Conservation (phyloP, 208 protist species). For the Trypanosoma lewisi region DNA sequence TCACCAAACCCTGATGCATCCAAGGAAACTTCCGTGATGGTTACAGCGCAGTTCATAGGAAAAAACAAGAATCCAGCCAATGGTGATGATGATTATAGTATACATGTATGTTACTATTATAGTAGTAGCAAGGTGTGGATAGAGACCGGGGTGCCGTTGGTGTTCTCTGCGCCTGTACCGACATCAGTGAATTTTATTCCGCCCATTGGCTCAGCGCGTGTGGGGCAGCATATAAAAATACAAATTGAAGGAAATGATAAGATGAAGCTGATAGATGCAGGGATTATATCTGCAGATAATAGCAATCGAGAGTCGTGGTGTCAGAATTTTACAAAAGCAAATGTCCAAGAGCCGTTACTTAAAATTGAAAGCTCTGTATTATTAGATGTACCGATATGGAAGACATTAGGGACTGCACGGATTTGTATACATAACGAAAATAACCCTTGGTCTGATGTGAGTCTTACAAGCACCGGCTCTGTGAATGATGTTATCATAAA, state of each 20-base stretch:
- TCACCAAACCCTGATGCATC: slow-evolving; percentile 23
- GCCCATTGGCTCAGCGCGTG: slow-evolving; percentile 39
- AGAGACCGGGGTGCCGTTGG: slow-evolving; percentile 51
- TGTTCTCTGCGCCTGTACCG: slow-evolving; percentile 45
- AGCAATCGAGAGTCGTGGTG: slow-evolving; percentile 70
- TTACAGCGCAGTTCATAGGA: slow-evolving; percentile 78
- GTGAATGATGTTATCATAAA: slow-evolving; percentile 34
- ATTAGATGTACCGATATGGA: slow-evolving; percentile 72
- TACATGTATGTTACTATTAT: no score
- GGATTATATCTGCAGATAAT: slow-evolving; percentile 43
- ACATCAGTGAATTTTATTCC: slow-evolving; percentile 32
- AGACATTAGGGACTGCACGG: slow-evolving; percentile 44
- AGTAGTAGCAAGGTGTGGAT: slow-evolving; percentile 47
- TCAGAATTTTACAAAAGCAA: slow-evolving; percentile 69
- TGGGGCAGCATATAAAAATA: slow-evolving; percentile 72
- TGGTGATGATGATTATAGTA: slow-evolving; percentile 38
- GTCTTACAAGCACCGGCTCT: slow-evolving; percentile 29
- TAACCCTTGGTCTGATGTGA: slow-evolving; percentile 64
- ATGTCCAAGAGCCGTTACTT: slow-evolving; percentile 63
- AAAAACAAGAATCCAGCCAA: slow-evolving; percentile 10
- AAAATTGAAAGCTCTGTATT: slow-evolving; percentile 33
- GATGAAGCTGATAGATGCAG: slow-evolving; percentile 19
- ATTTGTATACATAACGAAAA: slow-evolving; percentile 48
- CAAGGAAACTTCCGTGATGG: slow-evolving; percentile 34
- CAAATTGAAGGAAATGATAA: slow-evolving; percentile 28